Conservation (phyloP, 768 basidiomycete species). For the Tulasnella sp. region DNA sequence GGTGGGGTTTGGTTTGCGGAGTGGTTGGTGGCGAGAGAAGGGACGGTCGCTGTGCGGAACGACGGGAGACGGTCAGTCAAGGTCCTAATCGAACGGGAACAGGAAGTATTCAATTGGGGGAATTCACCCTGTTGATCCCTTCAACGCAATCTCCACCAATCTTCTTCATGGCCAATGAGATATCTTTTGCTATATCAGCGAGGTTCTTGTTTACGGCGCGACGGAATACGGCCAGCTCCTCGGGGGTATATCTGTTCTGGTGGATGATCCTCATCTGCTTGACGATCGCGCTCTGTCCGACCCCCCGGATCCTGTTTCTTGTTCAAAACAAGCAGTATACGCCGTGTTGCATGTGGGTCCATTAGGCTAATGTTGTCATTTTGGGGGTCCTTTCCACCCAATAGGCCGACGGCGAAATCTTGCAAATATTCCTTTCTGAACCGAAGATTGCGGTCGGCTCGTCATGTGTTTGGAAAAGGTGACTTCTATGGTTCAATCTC, state of each 20-base stretch:
- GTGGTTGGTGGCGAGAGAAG: no score
- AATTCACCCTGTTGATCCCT: slow-evolving; percentile 58
- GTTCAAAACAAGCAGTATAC: no score
- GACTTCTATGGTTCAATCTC: no score
- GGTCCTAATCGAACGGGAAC: slow-evolving; percentile 46
- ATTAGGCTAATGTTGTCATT: no score
- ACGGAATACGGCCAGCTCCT: slow-evolving; percentile 76
- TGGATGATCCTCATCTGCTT: slow-evolving; percentile 99
- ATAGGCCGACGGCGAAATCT: no score
- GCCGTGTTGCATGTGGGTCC: no score
- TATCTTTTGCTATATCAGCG: slow-evolving; percentile 82
- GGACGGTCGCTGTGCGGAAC: slow-evolving; percentile 31
- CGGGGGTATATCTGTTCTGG: slow-evolving; percentile 80
- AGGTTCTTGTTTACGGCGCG: slow-evolving; percentile 84
- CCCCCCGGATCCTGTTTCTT: slow-evolving; percentile 83
- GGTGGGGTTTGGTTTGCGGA: no score
- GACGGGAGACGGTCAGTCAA: slow-evolving; percentile 45
- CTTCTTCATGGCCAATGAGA: slow-evolving; percentile 84
- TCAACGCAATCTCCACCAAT: slow-evolving; percentile 76
- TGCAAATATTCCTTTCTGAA: no score
- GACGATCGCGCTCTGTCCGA: slow-evolving; percentile 92
- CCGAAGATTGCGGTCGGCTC: no score
- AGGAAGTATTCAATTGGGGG: neutral
- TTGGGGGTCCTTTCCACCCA: no score
- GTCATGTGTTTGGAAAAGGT: no score